These are phyloP conservation scores for Phalaenopsis hybrid DNA, from an alignment of 116 monocot species.

Conservation along the genomic window DNA sequence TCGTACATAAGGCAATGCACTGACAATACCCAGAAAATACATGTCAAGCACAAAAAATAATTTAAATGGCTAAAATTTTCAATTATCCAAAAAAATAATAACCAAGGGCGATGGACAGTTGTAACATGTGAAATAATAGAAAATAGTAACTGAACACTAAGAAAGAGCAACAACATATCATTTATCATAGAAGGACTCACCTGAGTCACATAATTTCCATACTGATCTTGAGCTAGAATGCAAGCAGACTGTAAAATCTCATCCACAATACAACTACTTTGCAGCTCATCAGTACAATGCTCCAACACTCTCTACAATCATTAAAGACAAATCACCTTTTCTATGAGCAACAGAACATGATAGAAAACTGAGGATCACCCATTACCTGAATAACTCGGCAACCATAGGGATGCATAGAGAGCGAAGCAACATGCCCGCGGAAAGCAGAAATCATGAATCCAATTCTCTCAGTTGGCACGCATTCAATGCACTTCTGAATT, in stretches of 20 bases:
- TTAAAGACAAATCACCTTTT: slow-evolving; percentile 10
- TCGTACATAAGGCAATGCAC: background rate
- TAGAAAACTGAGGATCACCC: background rate
- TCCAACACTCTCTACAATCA: slow-evolving; percentile 72
- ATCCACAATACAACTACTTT: slow-evolving; percentile 69
- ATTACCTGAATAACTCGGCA: slow-evolving; percentile 95
- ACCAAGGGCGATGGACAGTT: background rate
- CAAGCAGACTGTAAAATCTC: slow-evolving; percentile 88
- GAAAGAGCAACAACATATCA: background rate
- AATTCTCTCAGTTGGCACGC: slow-evolving; percentile 78
- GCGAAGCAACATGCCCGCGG: slow-evolving; percentile 63
- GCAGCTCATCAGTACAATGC: slow-evolving; percentile 66
- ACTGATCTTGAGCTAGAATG: slow-evolving; percentile 82
- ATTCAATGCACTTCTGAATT: slow-evolving; percentile 98
- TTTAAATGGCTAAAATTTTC: background rate
- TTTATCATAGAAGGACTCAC: slow-evolving; percentile 23
- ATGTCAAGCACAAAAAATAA: background rate
- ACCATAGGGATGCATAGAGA: slow-evolving; percentile 92
- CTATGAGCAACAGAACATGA: background rate
- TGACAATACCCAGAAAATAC: background rate
- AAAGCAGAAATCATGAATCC: slow-evolving; percentile 84
- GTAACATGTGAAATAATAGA: background rate
- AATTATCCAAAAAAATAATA: background rate
- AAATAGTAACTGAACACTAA: background rate
- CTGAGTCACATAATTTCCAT: slow-evolving; percentile 98